Evolutionary conservation across 2,329 filamentous ascomycete species (phyloP).

Genomic region (Colletotrichum sp.): DNA sequence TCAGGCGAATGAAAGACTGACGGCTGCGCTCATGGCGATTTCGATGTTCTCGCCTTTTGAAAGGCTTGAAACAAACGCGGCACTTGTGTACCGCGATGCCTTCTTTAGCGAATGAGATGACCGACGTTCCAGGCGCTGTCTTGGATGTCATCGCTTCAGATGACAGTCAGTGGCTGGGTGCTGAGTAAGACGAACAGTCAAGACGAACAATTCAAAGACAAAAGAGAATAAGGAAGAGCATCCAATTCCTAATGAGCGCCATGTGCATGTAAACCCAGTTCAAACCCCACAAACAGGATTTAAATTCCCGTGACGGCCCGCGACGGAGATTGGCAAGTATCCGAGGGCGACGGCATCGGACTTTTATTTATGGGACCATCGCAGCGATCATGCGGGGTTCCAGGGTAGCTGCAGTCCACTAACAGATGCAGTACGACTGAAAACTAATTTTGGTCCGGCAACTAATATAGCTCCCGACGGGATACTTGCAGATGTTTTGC

Average conservation of each 20-base stretch:
- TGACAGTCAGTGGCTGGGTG: background rate
- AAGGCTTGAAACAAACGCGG: background rate
- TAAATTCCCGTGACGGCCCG: background rate
- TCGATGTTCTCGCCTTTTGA: background rate
- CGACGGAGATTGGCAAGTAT: background rate
- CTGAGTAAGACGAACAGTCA: background rate
- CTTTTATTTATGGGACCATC: background rate
- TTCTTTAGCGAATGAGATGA: background rate
- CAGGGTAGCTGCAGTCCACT: background rate
- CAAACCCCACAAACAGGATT: background rate
- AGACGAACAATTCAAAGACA: background rate
- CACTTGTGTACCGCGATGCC: background rate
- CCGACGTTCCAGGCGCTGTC: background rate
- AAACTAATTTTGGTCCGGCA: background rate
- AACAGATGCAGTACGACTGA: background rate
- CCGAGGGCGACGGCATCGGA: background rate
- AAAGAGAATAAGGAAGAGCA: background rate
- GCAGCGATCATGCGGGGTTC: background rate
- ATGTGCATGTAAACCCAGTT: background rate
- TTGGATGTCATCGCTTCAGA: background rate
- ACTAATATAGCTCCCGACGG: background rate
- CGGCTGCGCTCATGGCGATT: background rate
- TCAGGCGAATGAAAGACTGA: background rate
- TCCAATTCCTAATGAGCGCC: background rate
- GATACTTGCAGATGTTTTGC: background rate